Percentiles rank a stretch among this genome's conserved stretches.
phyloP scores from a whole-genome alignment of 2,329 filamentous ascomycete genomes.

The Neonectria hederae region DNA sequence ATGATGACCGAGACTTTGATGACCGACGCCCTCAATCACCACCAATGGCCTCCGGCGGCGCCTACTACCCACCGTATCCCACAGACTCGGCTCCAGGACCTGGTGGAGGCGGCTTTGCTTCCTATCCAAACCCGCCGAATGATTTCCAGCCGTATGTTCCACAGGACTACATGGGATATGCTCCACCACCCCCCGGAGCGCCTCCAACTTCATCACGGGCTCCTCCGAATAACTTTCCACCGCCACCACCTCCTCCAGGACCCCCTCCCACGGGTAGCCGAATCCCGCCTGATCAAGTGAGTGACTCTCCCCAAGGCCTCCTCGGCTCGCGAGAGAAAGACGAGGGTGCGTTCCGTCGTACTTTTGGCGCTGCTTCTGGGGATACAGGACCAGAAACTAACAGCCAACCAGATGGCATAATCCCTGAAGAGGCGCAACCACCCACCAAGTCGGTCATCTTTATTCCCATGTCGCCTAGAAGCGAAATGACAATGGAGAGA shows the following conservation, averaged over 20 bases:
- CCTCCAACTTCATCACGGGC: conserved; percentile 29
- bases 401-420: conserved; percentile 45
- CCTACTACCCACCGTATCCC: conserved; percentile 57
- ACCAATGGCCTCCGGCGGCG: conserved; percentile 61
- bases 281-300: conserved; percentile 55
- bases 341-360: conserved; percentile 52
- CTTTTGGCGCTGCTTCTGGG: conserved; percentile 31
- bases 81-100: conserved; percentile 39
- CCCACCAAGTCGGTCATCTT: conserved; percentile 56
- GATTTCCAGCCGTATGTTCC: conserved; percentile 55
- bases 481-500: conserved; percentile 55
- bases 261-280: conserved; percentile 46
- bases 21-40: conserved; percentile 55
- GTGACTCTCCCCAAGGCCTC: conserved; percentile 49
- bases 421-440: conserved; percentile 25
- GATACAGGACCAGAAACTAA: conserved; percentile 32
- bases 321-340: conserved; percentile 40
- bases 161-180: conserved; percentile 54
- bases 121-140: conserved; percentile 47
- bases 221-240: conserved; percentile 24
- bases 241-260: conserved; percentile 47
- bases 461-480: conserved; percentile 60
- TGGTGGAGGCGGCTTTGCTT: conserved; percentile 46
- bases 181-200: conserved; percentile 51
- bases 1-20: conserved; percentile 48